These are phyloP conservation scores for Starmerella sirachaensis DNA, from an alignment of 805 yeast genomes.

Conservation along the genomic window DNA sequence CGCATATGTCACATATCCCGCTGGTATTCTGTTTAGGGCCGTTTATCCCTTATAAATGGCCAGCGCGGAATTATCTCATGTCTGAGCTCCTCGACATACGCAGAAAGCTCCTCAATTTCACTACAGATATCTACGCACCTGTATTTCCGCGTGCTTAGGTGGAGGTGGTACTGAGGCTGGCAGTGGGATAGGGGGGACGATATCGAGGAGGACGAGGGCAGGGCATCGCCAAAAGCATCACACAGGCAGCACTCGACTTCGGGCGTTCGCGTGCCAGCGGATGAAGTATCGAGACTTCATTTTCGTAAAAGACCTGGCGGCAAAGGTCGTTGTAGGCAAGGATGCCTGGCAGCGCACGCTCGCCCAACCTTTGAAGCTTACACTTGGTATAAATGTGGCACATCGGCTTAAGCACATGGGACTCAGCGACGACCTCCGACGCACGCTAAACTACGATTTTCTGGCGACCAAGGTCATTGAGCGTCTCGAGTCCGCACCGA, in stretches of 20 bases:
- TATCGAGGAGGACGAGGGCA: no score
- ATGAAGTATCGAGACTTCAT: conserved; percentile 29
- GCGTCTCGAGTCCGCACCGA: conserved; percentile 34
- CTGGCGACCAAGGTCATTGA: conserved; percentile 53
- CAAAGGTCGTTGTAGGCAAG: conserved; percentile 53
- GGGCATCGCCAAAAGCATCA: no score
- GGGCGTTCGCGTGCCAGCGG: conserved; percentile 1
- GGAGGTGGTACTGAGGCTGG: no score
- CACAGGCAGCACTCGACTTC: neutral
- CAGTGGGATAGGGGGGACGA: no score
- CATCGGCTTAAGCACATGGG: conserved; percentile 51
- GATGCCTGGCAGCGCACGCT: conserved; percentile 62
- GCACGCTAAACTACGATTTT: conserved; percentile 81
- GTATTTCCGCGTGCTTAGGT: no score
- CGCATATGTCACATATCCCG: neutral
- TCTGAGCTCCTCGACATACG: no score
- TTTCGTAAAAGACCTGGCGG: conserved; percentile 44
- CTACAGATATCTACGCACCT: no score
- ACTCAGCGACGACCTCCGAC: conserved; percentile 63
- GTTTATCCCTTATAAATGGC: no score
- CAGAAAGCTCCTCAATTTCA: no score
- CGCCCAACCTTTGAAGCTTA: conserved; percentile 53
- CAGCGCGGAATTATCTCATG: no score
- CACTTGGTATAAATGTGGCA: conserved; percentile 51
- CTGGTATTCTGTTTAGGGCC: no score